Evolutionary conservation across 2,329 filamentous ascomycete genomes (phyloP), one percentile per base, ranked within the genome.

Genomic region (Exophiala sp.): DNA sequence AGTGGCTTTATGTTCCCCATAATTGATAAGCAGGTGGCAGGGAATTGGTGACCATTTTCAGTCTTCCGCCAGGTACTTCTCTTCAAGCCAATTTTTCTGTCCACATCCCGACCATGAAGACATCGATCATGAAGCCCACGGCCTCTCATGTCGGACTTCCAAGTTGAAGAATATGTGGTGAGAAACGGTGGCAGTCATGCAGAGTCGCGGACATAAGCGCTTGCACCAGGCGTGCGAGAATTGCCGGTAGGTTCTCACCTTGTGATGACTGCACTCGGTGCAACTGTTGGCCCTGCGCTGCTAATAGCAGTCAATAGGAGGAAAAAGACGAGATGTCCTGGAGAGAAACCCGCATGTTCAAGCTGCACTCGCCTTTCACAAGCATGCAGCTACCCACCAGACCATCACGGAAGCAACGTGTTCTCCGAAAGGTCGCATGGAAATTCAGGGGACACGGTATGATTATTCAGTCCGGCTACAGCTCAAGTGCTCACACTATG

Each of bases 311-410:
- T 12, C 16, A 7, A 35, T 16, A 63, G 61, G 45, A 55, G 52
- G 38, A 63, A 63, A 50, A 63, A 63, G 49, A 57, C 52, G n/a
- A 57, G 61, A 32, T 63, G 61, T 44, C 61, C 61, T 9, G 61
- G 61, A 33, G 61, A 63, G 32, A 52, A 45, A 38, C 61, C 61
- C 5, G 16, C 50, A 16, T 63, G 61, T 36, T 63, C 61, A 52
- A 62, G 47, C 9, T 63, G 61, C 43, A 47, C 54, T 7, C 47
- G 61, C 14, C 59, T 63, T 10, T 42, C 20, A 18, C 59, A 63
- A 35, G 18, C 38, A 32, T 63, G 59, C 47, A 46, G 43, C 10
- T 63, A 62, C 45, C 1, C 50, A 12, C 16, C 16, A 18, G 42
- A 52, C 3, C 20, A n/a, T 16, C 39, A 44, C 7, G 16, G 38